A percentile compares a stretch with the other conserved stretches of the same genome.
Evolutionary conservation across 306 rosid species (phyloP).

Genomic region (Prunus armeniaca): DNA sequence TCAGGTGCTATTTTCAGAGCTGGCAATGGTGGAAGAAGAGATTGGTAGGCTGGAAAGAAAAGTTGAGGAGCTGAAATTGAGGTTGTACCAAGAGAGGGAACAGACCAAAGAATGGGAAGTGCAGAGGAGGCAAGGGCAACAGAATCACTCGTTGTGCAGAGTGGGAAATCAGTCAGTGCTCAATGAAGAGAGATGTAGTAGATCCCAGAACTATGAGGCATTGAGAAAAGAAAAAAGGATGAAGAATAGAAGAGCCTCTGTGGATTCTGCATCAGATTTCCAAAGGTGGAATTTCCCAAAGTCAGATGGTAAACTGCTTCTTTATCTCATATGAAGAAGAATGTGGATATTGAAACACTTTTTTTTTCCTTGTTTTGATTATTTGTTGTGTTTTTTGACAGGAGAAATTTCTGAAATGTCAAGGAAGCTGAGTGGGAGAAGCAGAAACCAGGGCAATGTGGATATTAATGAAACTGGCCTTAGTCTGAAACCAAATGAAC

Average conservation of each 20-base stretch:
- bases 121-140: constrained; percentile 34
- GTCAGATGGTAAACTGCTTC: constrained; percentile 46
- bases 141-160: constrained; percentile 28
- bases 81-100: constrained; percentile 50
- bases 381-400: constrained; percentile 19
- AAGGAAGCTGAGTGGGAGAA: constrained; percentile 49
- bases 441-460: constrained; percentile 30
- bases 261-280: constrained; percentile 52
- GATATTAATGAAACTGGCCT: constrained; percentile 27
- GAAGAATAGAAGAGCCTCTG: constrained; percentile 43
- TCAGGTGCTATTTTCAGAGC: constrained; percentile 61
- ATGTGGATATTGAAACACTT: no score
- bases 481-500: constrained; percentile 60
- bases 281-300: constrained; percentile 45
- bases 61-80: constrained; percentile 61
- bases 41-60: constrained; percentile 59
- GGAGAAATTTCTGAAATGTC: constrained; percentile 41
- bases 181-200: constrained; percentile 24
- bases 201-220: constrained; percentile 47
- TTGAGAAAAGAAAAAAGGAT: constrained; percentile 29
- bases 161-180: constrained; percentile 33
- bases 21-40: constrained; percentile 71
- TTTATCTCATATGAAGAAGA: not conserved
- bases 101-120: constrained; percentile 47
- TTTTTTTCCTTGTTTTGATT: not conserved